These are phyloP conservation scores for Blakeslea trispora DNA, from an alignment of 371 early-diverging fungal species.

Conservation along the genomic window DNA sequence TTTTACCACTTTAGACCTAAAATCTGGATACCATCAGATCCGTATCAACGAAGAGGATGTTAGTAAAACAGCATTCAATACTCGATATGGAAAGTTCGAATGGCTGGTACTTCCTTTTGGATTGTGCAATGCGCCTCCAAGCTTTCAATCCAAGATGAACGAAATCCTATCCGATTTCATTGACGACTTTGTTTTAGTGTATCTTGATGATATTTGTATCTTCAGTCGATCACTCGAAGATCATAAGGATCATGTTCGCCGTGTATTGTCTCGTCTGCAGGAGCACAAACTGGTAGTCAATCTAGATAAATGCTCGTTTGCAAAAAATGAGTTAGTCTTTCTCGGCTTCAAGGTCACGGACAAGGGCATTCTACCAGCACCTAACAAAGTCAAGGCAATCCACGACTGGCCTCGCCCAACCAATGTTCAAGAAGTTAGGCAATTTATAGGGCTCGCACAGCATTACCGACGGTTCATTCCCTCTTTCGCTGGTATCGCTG, in stretches of 20 bases:
- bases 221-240: neutral
- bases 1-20: conserved; percentile 47
- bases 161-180: neutral
- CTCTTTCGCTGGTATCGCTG: neutral
- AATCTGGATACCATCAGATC: conserved; percentile 31
- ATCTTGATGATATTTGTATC: neutral
- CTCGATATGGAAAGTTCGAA: conserved; percentile 44
- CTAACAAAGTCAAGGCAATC: neutral
- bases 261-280: neutral
- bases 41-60: conserved; percentile 21
- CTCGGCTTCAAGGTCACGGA: conserved; percentile 1
- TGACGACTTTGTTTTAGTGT: conserved; percentile 18
- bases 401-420: neutral
- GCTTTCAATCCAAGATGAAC: conserved; percentile 47
- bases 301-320: neutral
- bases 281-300: neutral
- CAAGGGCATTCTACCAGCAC: neutral
- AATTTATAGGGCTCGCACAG: neutral
- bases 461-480: neutral
- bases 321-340: neutral
- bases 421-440: neutral
- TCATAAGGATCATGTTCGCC: neutral
- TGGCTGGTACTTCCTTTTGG: conserved; percentile 58
- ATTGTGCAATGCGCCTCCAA: conserved; percentile 3
- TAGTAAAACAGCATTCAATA: conserved; percentile 52